Conservation (phyloP, 2,329 filamentous ascomycete genomes). For the Lanzia echinophila region DNA sequence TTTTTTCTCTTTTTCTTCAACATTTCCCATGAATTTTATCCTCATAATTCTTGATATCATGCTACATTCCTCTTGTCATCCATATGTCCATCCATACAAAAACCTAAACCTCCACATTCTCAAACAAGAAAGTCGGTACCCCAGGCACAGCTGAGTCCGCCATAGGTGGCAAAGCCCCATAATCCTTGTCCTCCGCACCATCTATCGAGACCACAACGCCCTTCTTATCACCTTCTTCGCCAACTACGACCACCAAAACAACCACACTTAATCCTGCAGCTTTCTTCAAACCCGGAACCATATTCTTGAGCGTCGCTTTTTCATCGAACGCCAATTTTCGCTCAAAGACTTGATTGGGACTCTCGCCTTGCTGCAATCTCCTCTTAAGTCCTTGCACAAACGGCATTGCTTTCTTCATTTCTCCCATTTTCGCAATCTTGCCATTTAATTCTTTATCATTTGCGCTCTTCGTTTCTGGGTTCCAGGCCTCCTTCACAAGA, state of each 20-base stretch:
- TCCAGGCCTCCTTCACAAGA: slow-evolving; percentile 65
- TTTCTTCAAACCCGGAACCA: slow-evolving; percentile 73
- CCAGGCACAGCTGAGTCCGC: slow-evolving; percentile 78
- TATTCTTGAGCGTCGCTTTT: slow-evolving; percentile 64
- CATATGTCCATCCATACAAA: not conserved
- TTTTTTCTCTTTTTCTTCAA: no score
- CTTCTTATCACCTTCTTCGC: slow-evolving; percentile 62
- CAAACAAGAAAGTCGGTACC: slow-evolving; percentile 74
- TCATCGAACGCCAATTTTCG: slow-evolving; percentile 86
- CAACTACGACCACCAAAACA: slow-evolving; percentile 62
- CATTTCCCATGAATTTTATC: no score
- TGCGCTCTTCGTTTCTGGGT: slow-evolving; percentile 51
- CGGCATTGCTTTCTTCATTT: slow-evolving; percentile 98
- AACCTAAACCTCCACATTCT: slow-evolving; percentile 53
- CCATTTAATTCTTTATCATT: slow-evolving; percentile 78
- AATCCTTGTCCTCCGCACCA: slow-evolving; percentile 54
- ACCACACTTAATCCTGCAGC: slow-evolving; percentile 64
- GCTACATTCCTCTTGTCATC: not conserved
- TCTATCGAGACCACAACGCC: slow-evolving; percentile 45
- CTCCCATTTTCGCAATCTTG: slow-evolving; percentile 72
- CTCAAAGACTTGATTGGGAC: slow-evolving; percentile 63
- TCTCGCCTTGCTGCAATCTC: slow-evolving; percentile 66
- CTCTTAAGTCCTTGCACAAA: slow-evolving; percentile 87
- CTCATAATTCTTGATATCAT: no score
- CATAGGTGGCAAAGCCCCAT: slow-evolving; percentile 47